These are phyloP conservation scores for Akanthomyces dipterigenus DNA, from an alignment of 2,329 filamentous ascomycete genomes.

Conservation along the genomic window DNA sequence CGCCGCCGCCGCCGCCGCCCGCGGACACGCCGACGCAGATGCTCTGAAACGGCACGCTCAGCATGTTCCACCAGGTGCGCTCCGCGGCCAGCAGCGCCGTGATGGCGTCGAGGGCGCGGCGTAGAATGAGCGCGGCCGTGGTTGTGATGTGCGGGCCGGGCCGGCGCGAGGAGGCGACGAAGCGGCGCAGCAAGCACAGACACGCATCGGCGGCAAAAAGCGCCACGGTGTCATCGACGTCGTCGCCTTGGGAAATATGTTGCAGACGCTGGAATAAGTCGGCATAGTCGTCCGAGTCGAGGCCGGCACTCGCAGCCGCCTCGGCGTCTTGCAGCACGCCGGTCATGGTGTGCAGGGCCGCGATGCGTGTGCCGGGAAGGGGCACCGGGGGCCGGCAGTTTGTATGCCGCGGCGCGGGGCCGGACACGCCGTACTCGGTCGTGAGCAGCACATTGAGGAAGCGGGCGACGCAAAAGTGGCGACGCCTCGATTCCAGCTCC, in stretches of 20 bases:
- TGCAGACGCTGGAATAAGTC: not conserved
- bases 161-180: not conserved
- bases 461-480: constrained; percentile 15
- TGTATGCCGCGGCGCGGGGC: constrained; percentile 1
- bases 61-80: constrained; percentile 14
- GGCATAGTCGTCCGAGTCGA: constrained; percentile 5
- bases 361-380: constrained; percentile 1
- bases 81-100: not conserved
- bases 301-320: not conserved
- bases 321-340: constrained; percentile 1
- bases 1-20: constrained; percentile 6
- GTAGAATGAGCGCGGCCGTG: not conserved
- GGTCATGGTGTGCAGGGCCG: not conserved
- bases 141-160: not conserved
- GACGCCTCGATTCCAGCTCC: constrained; percentile 10
- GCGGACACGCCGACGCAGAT: constrained; percentile 12
- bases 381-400: not conserved
- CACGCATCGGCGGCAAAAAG: constrained; percentile 13
- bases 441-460: constrained; percentile 14
- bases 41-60: constrained; percentile 14
- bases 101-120: constrained; percentile 3
- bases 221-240: not conserved
- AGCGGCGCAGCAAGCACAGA: constrained; percentile 12
- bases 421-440: constrained; percentile 14
- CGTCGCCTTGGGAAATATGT: not conserved